Evolutionary conservation across 768 basidiomycete species (phyloP).

Genomic region (Roridomyces roridus): DNA sequence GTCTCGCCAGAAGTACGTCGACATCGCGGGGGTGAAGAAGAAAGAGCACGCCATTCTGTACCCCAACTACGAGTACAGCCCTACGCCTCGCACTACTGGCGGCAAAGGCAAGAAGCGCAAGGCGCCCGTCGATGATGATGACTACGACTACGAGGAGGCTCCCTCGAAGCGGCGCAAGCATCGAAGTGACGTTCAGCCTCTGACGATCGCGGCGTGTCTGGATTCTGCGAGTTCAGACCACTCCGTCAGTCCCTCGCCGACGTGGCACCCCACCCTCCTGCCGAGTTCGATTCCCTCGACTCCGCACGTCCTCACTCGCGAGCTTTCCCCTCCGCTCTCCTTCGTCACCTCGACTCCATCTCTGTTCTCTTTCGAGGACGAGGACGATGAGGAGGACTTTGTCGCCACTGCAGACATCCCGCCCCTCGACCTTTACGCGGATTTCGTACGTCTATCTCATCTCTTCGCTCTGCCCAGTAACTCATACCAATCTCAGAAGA

Average conservation of each 20-base stretch:
- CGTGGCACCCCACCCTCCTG: neutral
- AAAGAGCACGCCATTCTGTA: constrained; percentile 49
- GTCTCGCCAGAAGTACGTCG: constrained; percentile 33
- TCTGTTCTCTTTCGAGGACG: neutral
- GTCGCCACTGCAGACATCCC: constrained; percentile 44
- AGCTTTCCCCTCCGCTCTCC: constrained; percentile 17
- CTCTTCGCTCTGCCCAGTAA: neutral
- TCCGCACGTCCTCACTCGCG: constrained; percentile 8
- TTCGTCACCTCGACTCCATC: constrained; percentile 13
- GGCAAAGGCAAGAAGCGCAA: constrained; percentile 42
- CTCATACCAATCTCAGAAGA: neutral
- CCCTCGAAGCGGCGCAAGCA: constrained; percentile 14
- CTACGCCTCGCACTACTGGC: constrained; percentile 32
- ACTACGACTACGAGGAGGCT: constrained; percentile 39
- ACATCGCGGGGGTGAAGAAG: constrained; percentile 11
- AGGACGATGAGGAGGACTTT: constrained; percentile 29
- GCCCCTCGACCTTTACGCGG: constrained; percentile 34
- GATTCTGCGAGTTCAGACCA: no score
- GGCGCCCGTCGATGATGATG: constrained; percentile 31
- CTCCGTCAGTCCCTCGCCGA: neutral
- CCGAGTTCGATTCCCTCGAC: neutral
- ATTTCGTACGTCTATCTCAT: constrained; percentile 4
- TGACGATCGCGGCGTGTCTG: neutral
- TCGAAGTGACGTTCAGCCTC: neutral
- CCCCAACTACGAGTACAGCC: constrained; percentile 64